Percentiles rank a stretch among this genome's conserved stretches.
Conservation (phyloP, 768 basidiomycete species). For the Amanita pallidorosea region DNA sequence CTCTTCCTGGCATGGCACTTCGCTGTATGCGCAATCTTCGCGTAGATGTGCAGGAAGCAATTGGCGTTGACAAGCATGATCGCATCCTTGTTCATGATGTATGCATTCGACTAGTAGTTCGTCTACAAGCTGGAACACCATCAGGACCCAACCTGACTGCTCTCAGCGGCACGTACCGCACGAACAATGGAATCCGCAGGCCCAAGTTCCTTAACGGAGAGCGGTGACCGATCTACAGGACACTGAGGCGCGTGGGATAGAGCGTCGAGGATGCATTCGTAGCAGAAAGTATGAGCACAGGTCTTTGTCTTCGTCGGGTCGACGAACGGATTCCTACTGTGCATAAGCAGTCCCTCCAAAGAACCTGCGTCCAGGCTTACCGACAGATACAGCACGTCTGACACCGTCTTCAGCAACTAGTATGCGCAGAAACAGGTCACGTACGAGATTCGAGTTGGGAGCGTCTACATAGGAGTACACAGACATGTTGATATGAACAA, state of each 20-base stretch:
- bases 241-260: conserved; percentile 61
- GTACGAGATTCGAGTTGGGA: conserved; percentile 59
- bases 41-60: conserved; percentile 50
- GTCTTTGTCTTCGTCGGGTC: conserved; percentile 65
- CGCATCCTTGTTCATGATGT: conserved; percentile 48
- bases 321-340: conserved; percentile 53
- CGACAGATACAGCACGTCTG: conserved; percentile 75
- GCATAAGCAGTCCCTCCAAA: background rate
- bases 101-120: conserved; percentile 71
- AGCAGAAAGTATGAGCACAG: conserved; percentile 82
- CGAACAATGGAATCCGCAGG: conserved; percentile 71
- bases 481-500: conserved; percentile 15
- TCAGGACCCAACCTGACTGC: background rate
- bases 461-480: conserved; percentile 48
- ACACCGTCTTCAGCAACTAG: background rate
- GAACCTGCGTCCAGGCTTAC: conserved; percentile 19
- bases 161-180: conserved; percentile 36
- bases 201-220: conserved; percentile 44
- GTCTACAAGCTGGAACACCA: conserved; percentile 56
- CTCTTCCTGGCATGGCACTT: conserved; percentile 37
- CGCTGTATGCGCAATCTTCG: conserved; percentile 47
- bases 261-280: conserved; percentile 67
- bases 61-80: conserved; percentile 56
- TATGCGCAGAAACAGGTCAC: conserved; percentile 12
- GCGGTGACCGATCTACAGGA: conserved; percentile 72